Conservation (phyloP, 2,329 filamentous ascomycete genomes). For the Gaeumannomyces tritici region DNA sequence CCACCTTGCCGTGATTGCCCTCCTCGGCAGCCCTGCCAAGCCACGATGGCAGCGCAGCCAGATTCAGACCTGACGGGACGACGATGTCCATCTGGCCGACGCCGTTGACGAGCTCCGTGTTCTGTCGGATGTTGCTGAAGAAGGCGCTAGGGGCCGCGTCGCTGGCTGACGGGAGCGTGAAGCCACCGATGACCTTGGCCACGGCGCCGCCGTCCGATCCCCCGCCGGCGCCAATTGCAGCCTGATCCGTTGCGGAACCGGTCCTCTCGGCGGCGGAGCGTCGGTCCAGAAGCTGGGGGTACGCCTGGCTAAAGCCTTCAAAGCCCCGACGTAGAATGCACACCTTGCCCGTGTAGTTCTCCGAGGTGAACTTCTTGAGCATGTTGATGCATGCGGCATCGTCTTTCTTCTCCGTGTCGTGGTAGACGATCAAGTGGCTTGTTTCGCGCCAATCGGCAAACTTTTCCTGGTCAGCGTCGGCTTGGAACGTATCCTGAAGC, state of each 20-base stretch:
- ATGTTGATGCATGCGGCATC: constrained; percentile 74
- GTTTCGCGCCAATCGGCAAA: constrained; percentile 71
- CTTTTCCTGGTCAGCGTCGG: constrained; percentile 54
- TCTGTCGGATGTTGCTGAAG: constrained; percentile 92
- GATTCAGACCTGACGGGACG: constrained; percentile 34
- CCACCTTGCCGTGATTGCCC: constrained; percentile 64
- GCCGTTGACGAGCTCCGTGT: constrained; percentile 88
- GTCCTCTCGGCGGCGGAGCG: constrained; percentile 20
- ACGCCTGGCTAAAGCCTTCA: constrained; percentile 57
- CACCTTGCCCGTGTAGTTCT: constrained; percentile 67
- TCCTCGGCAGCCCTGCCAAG: constrained; percentile 57
- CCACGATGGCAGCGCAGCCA: constrained; percentile 62
- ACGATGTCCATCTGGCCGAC: constrained; percentile 69
- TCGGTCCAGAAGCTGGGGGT: constrained; percentile 54
- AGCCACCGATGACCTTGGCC: constrained; percentile 80
- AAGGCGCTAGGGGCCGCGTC: constrained; percentile 69
- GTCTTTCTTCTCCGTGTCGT: constrained; percentile 71
- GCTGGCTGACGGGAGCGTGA: constrained; percentile 63
- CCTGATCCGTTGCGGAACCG: constrained; percentile 36
- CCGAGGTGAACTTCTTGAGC: constrained; percentile 81
- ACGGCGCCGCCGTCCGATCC: constrained; percentile 38
- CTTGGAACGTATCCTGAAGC: constrained; percentile 76
- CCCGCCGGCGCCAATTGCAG: constrained; percentile 26
- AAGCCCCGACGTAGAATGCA: constrained; percentile 80
- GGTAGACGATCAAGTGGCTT: constrained; percentile 78